Base-by-base conservation (phyloP, 192 early-diverging fungal species). In the Umbelopsis sp. region DNA sequence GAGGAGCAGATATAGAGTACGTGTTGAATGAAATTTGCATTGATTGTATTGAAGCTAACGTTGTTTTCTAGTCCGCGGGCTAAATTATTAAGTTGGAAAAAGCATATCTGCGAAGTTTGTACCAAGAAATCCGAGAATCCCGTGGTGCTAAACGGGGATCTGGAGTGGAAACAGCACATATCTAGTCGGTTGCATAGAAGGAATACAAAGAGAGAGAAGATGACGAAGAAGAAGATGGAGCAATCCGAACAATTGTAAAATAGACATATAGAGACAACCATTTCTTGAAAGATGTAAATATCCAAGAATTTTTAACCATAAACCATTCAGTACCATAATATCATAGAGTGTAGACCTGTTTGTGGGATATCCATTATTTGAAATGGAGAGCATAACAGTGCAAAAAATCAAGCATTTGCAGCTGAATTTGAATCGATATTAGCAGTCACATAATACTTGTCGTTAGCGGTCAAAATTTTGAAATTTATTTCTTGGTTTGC, bases 111-210 rank as follows among this genome's bases (percentile, higher is more conserved):
- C 68, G 76, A 74, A 21, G 77, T 93, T 0, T 97, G 95, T 70
- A 87, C 80, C 25, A 83, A 74, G 45, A 52, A 71, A 31, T 75
- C 74, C 9, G 81, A 78, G 21, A 77, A 81, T 22, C 79, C 43
- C 12, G 73, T 75, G n/a, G 78, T 77, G 66, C 84, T 96, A 24
- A 90, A 94, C 69, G 95, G 95, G n/a, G 79, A 85, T 26, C 79
- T 77, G 16, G 91, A 93, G 67, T 93, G 91, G 87, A 80, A 88
- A 45, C 89, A 92, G 66, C 95, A 97, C 67, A 52, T 91, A 10
- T 76, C 73, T 21, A 91, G 89, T 50, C 85, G 86, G 17, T 81
- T 82, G 45, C 95, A 97, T 77, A 80, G 81, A 68, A 85, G 83
- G 49, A 84, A 81, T 24, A 79, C 68, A 25, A 81, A 79, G 66